Evolutionary conservation across 345 rosid genomes (phyloP).

Genomic region (Angophora floribunda): DNA sequence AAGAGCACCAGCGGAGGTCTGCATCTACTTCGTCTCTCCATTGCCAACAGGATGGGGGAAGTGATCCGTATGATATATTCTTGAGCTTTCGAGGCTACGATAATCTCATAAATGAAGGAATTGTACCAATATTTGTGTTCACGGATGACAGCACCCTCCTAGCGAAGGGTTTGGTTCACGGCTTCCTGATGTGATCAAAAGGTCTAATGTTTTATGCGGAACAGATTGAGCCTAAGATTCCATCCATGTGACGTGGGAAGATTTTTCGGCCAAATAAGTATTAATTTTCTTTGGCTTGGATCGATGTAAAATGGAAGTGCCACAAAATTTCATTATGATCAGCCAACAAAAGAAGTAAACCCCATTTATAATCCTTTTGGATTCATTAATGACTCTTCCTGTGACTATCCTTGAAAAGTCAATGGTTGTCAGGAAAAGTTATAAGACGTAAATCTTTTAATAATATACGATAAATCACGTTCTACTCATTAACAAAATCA

Average conservation of each 20-base stretch:
- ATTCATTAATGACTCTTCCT: rapidly evolving
- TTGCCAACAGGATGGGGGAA: not conserved
- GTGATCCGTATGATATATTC: not conserved
- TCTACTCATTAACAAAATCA: too few relatives aligned
- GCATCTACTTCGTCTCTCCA: not conserved
- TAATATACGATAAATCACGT: rapidly evolving
- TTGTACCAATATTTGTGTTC: not conserved
- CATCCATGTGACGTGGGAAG: too few relatives aligned
- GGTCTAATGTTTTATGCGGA: too few relatives aligned
- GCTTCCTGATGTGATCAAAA: rapidly evolving
- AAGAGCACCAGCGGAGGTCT: not conserved
- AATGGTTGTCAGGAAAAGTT: rapidly evolving
- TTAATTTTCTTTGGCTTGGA: too few relatives aligned
- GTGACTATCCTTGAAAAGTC: rapidly evolving
- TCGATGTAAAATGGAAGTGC: too few relatives aligned
- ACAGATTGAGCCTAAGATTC: too few relatives aligned
- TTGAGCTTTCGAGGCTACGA: not conserved
- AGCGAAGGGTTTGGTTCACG: not conserved
- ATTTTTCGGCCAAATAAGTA: too few relatives aligned
- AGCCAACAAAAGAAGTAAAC: too few relatives aligned
- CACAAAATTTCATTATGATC: too few relatives aligned
- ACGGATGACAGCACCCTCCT: not conserved
- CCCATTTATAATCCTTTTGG: too few relatives aligned
- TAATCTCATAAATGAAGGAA: not conserved
- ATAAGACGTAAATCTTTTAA: too few relatives aligned